phyloP scores from a whole-genome alignment of 164 flowering plant species.

The Sedum album region DNA sequence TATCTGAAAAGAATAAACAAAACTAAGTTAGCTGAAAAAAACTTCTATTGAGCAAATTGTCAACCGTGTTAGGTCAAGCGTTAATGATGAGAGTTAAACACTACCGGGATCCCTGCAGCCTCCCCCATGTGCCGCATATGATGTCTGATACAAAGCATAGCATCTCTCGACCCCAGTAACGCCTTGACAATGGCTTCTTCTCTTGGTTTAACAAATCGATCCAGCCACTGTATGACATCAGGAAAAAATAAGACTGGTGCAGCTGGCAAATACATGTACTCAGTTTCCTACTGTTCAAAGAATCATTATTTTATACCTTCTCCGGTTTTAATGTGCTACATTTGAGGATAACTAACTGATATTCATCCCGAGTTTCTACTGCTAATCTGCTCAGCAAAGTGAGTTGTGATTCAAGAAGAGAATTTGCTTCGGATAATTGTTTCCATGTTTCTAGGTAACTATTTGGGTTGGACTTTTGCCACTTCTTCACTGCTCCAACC shows the following conservation, averaged over 20 bases:
- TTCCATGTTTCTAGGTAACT: conserved; percentile 59
- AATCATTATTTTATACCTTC: conserved; percentile 36
- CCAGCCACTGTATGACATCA: conserved; percentile 52
- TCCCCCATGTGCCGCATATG: conserved; percentile 90
- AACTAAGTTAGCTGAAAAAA: background rate
- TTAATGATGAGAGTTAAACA: conserved; percentile 18
- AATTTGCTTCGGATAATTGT: conserved; percentile 70
- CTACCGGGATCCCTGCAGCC: conserved; percentile 88
- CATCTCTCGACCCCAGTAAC: conserved; percentile 70
- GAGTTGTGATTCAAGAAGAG: conserved; percentile 59
- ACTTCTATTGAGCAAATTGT: background rate
- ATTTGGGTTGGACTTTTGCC: conserved; percentile 86
- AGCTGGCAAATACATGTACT: background rate
- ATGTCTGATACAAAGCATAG: conserved; percentile 62
- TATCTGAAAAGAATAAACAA: conserved; percentile 43
- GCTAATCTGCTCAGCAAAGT: conserved; percentile 54
- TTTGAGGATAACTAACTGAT: conserved; percentile 32
- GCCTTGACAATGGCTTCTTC: conserved; percentile 55
- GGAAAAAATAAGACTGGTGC: background rate
- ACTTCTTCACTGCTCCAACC: conserved; percentile 97
- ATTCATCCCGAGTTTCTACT: conserved; percentile 51
- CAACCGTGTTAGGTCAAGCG: background rate
- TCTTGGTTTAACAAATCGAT: conserved; percentile 35
- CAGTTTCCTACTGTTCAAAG: background rate
- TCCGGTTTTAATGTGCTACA: conserved; percentile 56